These are phyloP conservation scores for Colletotrichum sp. DNA, from an alignment of 2,329 filamentous ascomycete species.

Conservation along the genomic window DNA sequence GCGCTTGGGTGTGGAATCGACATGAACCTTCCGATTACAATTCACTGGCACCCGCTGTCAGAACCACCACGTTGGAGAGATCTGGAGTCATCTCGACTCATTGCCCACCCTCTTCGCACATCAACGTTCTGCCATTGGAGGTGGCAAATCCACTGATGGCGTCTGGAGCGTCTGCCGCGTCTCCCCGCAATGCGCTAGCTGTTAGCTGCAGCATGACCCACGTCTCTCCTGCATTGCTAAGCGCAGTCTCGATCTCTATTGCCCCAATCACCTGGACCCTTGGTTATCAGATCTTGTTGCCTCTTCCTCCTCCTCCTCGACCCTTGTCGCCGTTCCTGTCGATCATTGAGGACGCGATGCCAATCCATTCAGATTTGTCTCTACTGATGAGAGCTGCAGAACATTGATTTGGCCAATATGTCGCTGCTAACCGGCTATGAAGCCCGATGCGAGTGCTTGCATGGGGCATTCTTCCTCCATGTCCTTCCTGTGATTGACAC, in stretches of 20 bases:
- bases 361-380: not conserved
- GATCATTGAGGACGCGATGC: not conserved
- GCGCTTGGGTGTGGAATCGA: conserved; percentile 6
- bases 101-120: not conserved
- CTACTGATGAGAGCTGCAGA: not conserved
- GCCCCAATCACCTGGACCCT: not conserved
- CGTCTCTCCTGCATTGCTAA: not conserved
- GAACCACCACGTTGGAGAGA: not conserved
- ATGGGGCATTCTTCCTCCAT: not conserved
- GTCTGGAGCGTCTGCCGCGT: conserved; percentile 2
- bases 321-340: conserved; percentile 1
- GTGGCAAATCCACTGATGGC: not conserved
- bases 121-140: not conserved
- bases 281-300: not conserved
- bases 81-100: not conserved
- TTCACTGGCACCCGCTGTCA: not conserved
- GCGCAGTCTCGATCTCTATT: not conserved
- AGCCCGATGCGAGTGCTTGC: not conserved
- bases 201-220: conserved; percentile 11
- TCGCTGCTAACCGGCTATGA: not conserved
- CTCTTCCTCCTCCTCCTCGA: not conserved
- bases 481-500: not conserved
- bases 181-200: conserved; percentile 13
- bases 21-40: not conserved
- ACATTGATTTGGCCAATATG: not conserved